Evolutionary conservation across 371 early-diverging fungal species (phyloP), one percentile per base, ranked within the genome.

Genomic region (Ordospora colligata): DNA sequence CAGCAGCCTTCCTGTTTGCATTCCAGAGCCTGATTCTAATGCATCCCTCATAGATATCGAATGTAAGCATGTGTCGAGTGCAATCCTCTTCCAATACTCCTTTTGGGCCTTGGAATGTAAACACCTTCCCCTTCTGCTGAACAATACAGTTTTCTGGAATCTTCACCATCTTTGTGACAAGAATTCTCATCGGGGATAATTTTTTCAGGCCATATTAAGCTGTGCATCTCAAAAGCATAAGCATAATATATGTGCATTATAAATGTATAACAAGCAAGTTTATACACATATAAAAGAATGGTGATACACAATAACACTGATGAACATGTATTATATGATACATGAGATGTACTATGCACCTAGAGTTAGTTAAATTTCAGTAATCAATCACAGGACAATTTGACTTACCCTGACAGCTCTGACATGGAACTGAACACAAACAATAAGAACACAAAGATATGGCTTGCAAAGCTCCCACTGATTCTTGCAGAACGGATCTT

Each of bases 1-100:
- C 94, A 81, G 91, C 87, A 87, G 96, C 95, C 91, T 95, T 95
- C 84, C 93, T 92, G 82, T 86, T 88, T 74, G 94, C 97, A 88
- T 93, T 92, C 92, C 95, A 96, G 75, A 97, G 92, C 74, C 89
- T 86, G 73, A 97, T 89, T 75, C 85, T 86, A 82, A 96, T 85
- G 82, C 87, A 87, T 7, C 32, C 45, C 71, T 85, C 83, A 78
- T 87, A 81, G 80, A 89, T 90, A 78, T 87, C 87, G 83, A 95
- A 88, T 82, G 94, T 95, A 83, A 95, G 87, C 87, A 91, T 87
- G 84, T 95, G 88, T 87, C 95, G 96, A 80, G 92, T 89, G 85
- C 96, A 88, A 87, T 91, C 90, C 89, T 93, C 92, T 85, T 75
- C 85, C 80, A 96, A 87, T 43, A 85, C 85, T 75, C 96, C 97